These are phyloP conservation scores for Neonectria magnoliae DNA, from an alignment of 2,329 filamentous ascomycete species.

Conservation along the genomic window DNA sequence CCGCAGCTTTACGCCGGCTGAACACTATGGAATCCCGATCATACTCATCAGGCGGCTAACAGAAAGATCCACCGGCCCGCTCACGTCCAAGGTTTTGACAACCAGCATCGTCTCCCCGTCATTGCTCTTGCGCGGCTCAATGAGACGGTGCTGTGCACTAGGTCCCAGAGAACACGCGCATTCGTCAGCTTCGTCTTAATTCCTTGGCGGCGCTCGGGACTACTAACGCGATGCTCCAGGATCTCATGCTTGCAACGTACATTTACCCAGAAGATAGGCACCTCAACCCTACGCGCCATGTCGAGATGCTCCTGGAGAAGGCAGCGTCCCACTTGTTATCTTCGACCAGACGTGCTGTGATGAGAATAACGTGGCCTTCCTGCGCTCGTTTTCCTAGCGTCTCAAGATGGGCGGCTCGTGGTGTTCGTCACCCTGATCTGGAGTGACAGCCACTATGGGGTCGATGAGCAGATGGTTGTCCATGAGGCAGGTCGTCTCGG, in stretches of 20 bases:
- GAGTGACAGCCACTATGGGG: slow-evolving; percentile 24
- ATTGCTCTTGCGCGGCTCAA: neutral
- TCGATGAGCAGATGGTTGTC: slow-evolving; percentile 39
- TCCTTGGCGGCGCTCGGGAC: slow-evolving; percentile 8
- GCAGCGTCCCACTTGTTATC: slow-evolving; percentile 11
- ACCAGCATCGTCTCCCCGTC: slow-evolving; percentile 5
- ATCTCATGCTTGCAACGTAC: slow-evolving; percentile 6
- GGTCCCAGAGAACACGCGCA: neutral
- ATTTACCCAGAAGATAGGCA: slow-evolving; percentile 30
- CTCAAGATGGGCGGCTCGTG: slow-evolving; percentile 27
- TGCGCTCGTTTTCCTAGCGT: slow-evolving; percentile 20
- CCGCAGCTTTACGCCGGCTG: neutral
- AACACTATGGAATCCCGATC: neutral
- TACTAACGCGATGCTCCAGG: slow-evolving; percentile 16
- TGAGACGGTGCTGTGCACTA: slow-evolving; percentile 5
- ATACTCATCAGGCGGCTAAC: neutral
- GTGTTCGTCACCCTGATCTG: slow-evolving; percentile 28
- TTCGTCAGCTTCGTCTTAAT: slow-evolving; percentile 24
- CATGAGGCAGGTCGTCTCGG: slow-evolving; percentile 22
- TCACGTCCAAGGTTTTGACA: slow-evolving; percentile 17
- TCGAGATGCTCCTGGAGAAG: slow-evolving; percentile 31
- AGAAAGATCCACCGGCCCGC: neutral
- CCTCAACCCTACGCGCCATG: slow-evolving; percentile 1
- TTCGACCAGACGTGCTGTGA: slow-evolving; percentile 32
- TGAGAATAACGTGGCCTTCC: slow-evolving; percentile 23